phyloP scores from a whole-genome alignment of 345 rosid genomes.

The Arabidopsis thaliana region DNA sequence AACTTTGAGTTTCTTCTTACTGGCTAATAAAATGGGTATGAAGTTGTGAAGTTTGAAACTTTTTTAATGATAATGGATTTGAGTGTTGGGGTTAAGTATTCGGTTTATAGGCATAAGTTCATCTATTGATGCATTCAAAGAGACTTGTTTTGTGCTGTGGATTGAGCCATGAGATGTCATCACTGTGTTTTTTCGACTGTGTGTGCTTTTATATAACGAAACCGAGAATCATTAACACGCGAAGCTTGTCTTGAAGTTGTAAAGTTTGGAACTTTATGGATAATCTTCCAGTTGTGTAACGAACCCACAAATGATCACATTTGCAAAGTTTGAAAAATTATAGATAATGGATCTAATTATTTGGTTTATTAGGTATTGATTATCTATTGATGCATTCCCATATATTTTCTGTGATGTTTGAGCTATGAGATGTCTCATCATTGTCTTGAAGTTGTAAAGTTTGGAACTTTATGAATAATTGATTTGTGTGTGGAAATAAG shows the following conservation, averaged over 20 bases:
- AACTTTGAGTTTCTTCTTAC: not conserved
- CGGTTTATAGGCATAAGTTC: not conserved
- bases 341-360: not conserved
- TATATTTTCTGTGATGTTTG: too few relatives aligned
- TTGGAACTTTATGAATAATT: too few relatives aligned
- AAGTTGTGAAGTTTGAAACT: not conserved
- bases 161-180: slow-evolving; percentile 6
- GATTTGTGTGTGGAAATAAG: too few relatives aligned
- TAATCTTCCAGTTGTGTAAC: slow-evolving; percentile 63
- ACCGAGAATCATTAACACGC: slow-evolving; percentile 76
- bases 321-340: not conserved
- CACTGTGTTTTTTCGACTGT: not conserved
- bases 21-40: not conserved
- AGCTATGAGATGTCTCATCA: too few relatives aligned
- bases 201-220: slow-evolving; percentile 69
- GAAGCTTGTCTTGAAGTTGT: slow-evolving; percentile 58
- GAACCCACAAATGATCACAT: slow-evolving; percentile 80
- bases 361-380: not conserved
- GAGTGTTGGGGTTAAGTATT: slow-evolving; percentile 3
- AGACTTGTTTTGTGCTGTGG: not conserved
- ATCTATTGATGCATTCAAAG: not conserved
- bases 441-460: not conserved
- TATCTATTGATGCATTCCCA: not conserved
- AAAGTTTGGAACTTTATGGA: not conserved
- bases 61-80: not conserved